Base-by-base conservation (phyloP, 176 grass and related monocot genomes). In the Eleusine coracana region DNA sequence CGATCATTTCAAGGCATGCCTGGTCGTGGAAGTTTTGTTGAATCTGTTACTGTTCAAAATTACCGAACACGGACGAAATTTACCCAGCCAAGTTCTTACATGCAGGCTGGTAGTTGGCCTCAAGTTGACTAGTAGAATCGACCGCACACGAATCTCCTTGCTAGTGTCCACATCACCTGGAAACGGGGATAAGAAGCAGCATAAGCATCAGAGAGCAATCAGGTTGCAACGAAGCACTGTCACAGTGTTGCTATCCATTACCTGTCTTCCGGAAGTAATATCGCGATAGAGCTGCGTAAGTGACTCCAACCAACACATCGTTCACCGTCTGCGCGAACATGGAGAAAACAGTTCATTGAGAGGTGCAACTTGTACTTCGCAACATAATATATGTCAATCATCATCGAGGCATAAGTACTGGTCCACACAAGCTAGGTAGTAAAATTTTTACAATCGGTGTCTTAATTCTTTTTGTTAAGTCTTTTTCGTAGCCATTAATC, bases 231-330 rank as follows among this genome's bases (percentile, higher is more conserved):
- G 31, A 37, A 34, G 44, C 15, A 28, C 28, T 21, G 13, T 70
- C 40, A n/a, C 71, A 75, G 17, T 52, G 38, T 29, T 25, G 45
- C 66, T 10, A 54, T 54, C 55, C 15, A 6, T 89, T 70, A 95
- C 96, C 92, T 51, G 90, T 89, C 67, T 89, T 93, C 31, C 92
- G 74, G 21, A 84, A 80, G 87, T 95, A 86, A 71, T 98, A 95
- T 20, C 87, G 88, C 52, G 95, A 98, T 7, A 98, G 64, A 46
- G 84, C 92, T 40, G 88, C 86, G 51, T 94, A 95, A 0, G 90
- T 91, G 18, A 98, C 48, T 20, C 95, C 95, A 13, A 98, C 48
- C 67, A 95, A 62, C 29, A 98, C 95, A 77, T 98, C 95, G 87
- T 95, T 98, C 42, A 98, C 77, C 46, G 95, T 95, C 95, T 98